Percentiles rank a stretch among this genome's conserved stretches.
These are phyloP conservation scores for Phylloporus gajari DNA, from an alignment of 1,284 basidiomycete species.

Conservation along the genomic window DNA sequence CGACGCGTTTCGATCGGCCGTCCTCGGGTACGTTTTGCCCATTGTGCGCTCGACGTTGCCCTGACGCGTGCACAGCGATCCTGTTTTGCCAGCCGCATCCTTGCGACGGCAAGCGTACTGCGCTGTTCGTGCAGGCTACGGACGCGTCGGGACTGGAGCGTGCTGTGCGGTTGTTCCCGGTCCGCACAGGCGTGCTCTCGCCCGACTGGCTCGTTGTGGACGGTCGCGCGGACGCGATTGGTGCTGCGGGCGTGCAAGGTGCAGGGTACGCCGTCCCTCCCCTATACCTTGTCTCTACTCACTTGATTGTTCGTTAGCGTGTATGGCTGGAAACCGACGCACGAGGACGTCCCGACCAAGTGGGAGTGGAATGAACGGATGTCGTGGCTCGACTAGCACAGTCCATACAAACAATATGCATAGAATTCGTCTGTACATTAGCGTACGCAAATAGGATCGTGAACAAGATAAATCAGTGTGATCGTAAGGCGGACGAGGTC, in stretches of 20 bases:
- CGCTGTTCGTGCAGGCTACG: slow-evolving; percentile 70
- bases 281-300: not conserved
- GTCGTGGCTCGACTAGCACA: slow-evolving; percentile 58
- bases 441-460: slow-evolving; percentile 39
- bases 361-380: slow-evolving; percentile 67
- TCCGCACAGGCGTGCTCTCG: slow-evolving; percentile 77
- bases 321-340: slow-evolving; percentile 51
- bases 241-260: slow-evolving; percentile 76
- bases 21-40: slow-evolving; percentile 36
- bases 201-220: slow-evolving; percentile 82
- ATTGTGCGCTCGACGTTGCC: not conserved
- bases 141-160: slow-evolving; percentile 70
- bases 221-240: slow-evolving; percentile 60
- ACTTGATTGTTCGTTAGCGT: slow-evolving; percentile 43
- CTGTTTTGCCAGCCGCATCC: slow-evolving; percentile 80
- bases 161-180: slow-evolving; percentile 76
- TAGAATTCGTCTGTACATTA: slow-evolving; percentile 39
- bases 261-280: slow-evolving; percentile 66
- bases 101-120: slow-evolving; percentile 45
- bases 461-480: slow-evolving; percentile 34
- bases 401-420: slow-evolving; percentile 33
- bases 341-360: slow-evolving; percentile 30
- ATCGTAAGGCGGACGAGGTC: slow-evolving; percentile 10
- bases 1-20: slow-evolving; percentile 32
- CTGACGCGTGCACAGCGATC: slow-evolving; percentile 53